Base-by-base conservation (phyloP, 176 grass and related monocot species). In the Cenchrus americanus region DNA sequence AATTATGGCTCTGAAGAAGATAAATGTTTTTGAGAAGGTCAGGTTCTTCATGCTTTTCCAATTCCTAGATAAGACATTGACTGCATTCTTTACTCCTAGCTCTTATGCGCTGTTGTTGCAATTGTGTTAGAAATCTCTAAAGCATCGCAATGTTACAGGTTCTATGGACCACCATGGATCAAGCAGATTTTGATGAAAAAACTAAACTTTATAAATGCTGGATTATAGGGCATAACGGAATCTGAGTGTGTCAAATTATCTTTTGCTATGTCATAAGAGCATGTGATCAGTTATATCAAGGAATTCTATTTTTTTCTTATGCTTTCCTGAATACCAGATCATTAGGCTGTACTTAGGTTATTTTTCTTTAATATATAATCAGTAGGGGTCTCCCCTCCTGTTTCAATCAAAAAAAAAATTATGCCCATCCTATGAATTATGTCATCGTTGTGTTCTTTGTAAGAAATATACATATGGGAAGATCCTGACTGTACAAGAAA, bases 21-120 rank as follows among this genome's bases (percentile, higher is more conserved):
- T 97, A 64, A 92, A 97, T 53, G 84, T 97, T 69, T 97, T 92
- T 89, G 92, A 97, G 65, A 94, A 94, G 94, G 94, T 97, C 41
- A 46, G 63, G 76, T 42, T 75, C 26, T 22, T 50, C 76, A 49
- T 76, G 76, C 68, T 58, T 24, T 58, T 30, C 4, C 44, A 24
- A 15, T 43, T 1, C 2, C 14, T 8, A 18, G 15, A 80, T 47
- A 43, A 77, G 0, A 52, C 68, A 77, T n/a, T 69, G 9, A 8
- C 19, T 5, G 60, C 23, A 40, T 23, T 34, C 34, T 37, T 37
- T 37, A 37, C 34, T 37, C 34, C 34, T 52, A 71, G 17, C 14
- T 7, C 5, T 65, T 44, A 19, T 61, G 40, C 22, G 10, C 10
- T 69, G 51, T 14, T 59, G 21, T 59, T 59, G 58, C 58, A 23